A percentile compares a stretch with the other conserved stretches of the same genome.
Evolutionary conservation across 768 basidiomycete genomes (phyloP).

Genomic region (Amanita phalloides): DNA sequence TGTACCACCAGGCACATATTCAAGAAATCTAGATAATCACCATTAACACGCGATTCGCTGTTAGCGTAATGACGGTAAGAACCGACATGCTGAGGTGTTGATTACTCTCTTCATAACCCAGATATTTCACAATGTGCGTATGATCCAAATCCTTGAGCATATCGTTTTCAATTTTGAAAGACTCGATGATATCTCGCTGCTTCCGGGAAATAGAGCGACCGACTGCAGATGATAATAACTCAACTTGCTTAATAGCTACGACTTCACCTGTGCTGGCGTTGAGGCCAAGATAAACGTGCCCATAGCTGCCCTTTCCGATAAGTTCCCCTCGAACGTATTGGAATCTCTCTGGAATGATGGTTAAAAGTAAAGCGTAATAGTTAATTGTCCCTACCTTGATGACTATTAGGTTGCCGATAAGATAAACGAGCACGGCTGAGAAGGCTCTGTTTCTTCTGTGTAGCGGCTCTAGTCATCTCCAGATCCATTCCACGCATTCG

Average conservation of each 20-base stretch:
- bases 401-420: neutral
- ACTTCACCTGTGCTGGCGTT: constrained; percentile 88
- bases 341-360: constrained; percentile 43
- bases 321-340: constrained; percentile 91
- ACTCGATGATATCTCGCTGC: constrained; percentile 62
- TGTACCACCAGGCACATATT: constrained; percentile 95
- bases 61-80: neutral
- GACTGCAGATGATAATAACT: constrained; percentile 64
- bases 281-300: constrained; percentile 82
- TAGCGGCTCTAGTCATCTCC: neutral
- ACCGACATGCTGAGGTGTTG: constrained; percentile 72
- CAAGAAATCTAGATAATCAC: constrained; percentile 58
- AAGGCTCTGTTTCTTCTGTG: neutral
- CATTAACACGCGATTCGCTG: neutral
- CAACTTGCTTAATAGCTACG: constrained; percentile 95
- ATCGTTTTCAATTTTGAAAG: constrained; percentile 78
- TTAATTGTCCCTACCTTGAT: neutral
- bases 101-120: constrained; percentile 75
- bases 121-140: constrained; percentile 84
- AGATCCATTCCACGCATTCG: neutral
- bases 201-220: constrained; percentile 53
- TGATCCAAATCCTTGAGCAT: constrained; percentile 84
- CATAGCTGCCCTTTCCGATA: constrained; percentile 91
- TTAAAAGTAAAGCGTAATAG: neutral
- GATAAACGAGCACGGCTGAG: neutral